phyloP scores from a whole-genome alignment of 202 grass and related monocot species.

The Schoenoplectus triqueter region DNA sequence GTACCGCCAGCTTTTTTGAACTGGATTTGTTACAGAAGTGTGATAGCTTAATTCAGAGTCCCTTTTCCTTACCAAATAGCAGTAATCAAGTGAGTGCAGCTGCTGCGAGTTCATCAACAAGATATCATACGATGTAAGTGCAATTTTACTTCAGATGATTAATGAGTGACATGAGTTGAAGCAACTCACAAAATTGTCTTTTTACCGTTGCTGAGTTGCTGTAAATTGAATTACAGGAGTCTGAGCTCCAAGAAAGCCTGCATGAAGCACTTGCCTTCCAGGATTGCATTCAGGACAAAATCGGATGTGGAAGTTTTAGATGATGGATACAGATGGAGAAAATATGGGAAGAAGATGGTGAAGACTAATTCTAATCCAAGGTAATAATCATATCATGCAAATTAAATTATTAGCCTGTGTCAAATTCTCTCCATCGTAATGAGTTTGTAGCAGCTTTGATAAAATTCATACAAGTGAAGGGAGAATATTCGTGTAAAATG shows the following conservation, averaged over 20 bases:
- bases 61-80: background rate
- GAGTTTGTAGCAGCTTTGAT: background rate
- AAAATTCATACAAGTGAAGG: background rate
- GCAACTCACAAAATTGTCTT: background rate
- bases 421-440: background rate
- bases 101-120: background rate
- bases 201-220: background rate
- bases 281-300: conserved; percentile 72
- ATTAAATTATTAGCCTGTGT: background rate
- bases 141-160: conserved; percentile 15
- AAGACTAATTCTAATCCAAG: conserved; percentile 82
- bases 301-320: conserved; percentile 66
- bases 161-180: background rate
- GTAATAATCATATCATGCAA: conserved; percentile 35
- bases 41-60: background rate
- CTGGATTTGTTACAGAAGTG: conserved; percentile 29
- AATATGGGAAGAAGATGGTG: conserved; percentile 83
- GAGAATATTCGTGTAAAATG: background rate
- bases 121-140: conserved; percentile 9
- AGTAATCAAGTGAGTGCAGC: background rate
- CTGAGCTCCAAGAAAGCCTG: background rate
- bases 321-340: conserved; percentile 80
- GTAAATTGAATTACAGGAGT: background rate
- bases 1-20: background rate
- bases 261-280: background rate